These are phyloP conservation scores for Stereum hirsutum DNA, from an alignment of 1,284 basidiomycete genomes.

Conservation along the genomic window DNA sequence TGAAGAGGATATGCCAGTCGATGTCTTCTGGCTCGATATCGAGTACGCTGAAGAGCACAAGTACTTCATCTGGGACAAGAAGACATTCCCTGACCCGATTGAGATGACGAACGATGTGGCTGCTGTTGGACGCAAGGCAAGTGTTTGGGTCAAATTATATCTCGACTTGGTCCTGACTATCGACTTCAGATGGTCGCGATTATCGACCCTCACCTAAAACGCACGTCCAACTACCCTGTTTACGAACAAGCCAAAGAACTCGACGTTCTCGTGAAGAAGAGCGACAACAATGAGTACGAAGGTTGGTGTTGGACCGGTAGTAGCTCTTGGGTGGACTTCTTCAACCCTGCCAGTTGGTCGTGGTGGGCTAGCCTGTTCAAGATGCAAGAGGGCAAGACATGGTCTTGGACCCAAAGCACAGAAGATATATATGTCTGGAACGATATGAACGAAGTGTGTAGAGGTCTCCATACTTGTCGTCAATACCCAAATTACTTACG, in stretches of 20 bases:
- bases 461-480: neutral
- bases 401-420: slow-evolving; percentile 72
- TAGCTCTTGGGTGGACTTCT: slow-evolving; percentile 95
- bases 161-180: neutral
- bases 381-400: slow-evolving; percentile 39
- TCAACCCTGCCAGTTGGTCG: slow-evolving; percentile 84
- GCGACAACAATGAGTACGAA: slow-evolving; percentile 80
- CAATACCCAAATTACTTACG: neutral
- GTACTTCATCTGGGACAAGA: slow-evolving; percentile 96
- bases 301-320: slow-evolving; percentile 99
- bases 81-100: slow-evolving; percentile 88
- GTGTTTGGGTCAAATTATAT: neutral
- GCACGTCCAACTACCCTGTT: slow-evolving; percentile 70
- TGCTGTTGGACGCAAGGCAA: slow-evolving; percentile 77
- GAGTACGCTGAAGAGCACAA: slow-evolving; percentile 93
- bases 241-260: slow-evolving; percentile 82
- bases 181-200: slow-evolving; percentile 85
- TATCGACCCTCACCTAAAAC: slow-evolving; percentile 94
- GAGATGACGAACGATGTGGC: slow-evolving; percentile 90
- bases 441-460: slow-evolving; percentile 94
- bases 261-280: slow-evolving; percentile 76
- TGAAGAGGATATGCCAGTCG: slow-evolving; percentile 89
- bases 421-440: slow-evolving; percentile 91
- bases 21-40: slow-evolving; percentile 98
- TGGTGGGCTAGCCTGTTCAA: slow-evolving; percentile 90